These are phyloP conservation scores for Talaromyces sp. DNA, from an alignment of 2,329 filamentous ascomycete species.

Conservation along the genomic window DNA sequence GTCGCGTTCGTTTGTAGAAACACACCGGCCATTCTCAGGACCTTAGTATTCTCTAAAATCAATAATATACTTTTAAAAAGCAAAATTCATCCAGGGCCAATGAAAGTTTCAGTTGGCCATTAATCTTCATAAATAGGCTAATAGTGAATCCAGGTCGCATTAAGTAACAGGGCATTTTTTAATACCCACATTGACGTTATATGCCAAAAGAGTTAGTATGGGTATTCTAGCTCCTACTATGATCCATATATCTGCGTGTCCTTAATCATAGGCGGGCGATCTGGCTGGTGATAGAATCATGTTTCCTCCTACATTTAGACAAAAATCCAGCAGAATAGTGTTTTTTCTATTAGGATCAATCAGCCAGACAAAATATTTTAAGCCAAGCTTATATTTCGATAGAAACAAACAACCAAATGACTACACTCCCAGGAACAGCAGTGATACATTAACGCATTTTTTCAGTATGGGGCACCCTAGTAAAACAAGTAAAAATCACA, in stretches of 20 bases:
- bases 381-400: background rate
- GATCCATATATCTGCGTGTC: background rate
- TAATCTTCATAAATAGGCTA: background rate
- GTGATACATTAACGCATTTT: background rate
- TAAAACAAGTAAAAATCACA: background rate
- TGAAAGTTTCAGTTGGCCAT: constrained; percentile 19
- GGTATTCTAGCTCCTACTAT: background rate
- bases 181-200: background rate
- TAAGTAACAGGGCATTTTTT: background rate
- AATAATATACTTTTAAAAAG: background rate
- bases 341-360: background rate
- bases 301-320: background rate
- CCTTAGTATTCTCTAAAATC: background rate
- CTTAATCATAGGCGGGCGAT: background rate
- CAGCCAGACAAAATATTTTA: background rate
- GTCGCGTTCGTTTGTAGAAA: background rate
- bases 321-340: background rate
- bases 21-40: background rate
- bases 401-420: background rate
- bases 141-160: background rate
- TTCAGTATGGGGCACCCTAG: background rate
- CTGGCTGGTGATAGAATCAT: background rate
- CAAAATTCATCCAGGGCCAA: background rate
- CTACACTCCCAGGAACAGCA: background rate
- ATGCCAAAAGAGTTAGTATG: background rate